Base-by-base conservation (phyloP, 2,329 filamentous ascomycete species). In the Alternaria sp. region DNA sequence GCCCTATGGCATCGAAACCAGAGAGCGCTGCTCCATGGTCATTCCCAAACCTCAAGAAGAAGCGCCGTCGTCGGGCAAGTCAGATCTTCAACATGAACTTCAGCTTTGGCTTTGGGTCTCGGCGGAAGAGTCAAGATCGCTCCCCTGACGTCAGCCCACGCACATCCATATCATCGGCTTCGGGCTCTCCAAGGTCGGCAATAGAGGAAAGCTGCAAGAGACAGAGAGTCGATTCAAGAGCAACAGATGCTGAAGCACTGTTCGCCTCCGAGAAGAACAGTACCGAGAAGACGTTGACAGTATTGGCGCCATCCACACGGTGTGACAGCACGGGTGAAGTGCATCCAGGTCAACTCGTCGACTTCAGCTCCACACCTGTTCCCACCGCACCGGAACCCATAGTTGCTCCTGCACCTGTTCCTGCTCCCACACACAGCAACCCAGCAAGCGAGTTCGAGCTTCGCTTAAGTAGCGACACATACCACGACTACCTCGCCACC, bases 71-170 rank as follows among this genome's bases (percentile, higher is more conserved):
- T 0, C 63, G 49, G 36, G 49, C 64, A 46, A 54, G 61, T 47
- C 58, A 62, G 11, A 47, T 69, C 43, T 69, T 69, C 62, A 65
- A 67, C 51, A 57, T 54, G 36, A 57, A 59, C 50, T 69, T 69
- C 44, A 63, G 59, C 54, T 69, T 69, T 28, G 46, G 43, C 10
- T 54, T 47, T 9, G 54, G 59, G 2, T 65, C 64, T 12, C 50
- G 56, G 15, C 49, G 61, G 9, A 59, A 26, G 19, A 50, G 50
- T 13, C 62, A 51, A 25, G 64, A 65, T n/a, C 50, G 47, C 17
- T 65, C 66, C 46, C 66, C 64, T 4, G 57, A 60, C 25, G 54
- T 69, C 32, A 69, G 66, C 36, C 66, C 66, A 11, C 54, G 66
- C 21, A 63, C 66, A 4, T 67, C 64, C 21, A 58, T 68, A 26